Evolutionary conservation across 2,329 filamentous ascomycete genomes (phyloP).

Genomic region (Purpureocillium lavendulum): DNA sequence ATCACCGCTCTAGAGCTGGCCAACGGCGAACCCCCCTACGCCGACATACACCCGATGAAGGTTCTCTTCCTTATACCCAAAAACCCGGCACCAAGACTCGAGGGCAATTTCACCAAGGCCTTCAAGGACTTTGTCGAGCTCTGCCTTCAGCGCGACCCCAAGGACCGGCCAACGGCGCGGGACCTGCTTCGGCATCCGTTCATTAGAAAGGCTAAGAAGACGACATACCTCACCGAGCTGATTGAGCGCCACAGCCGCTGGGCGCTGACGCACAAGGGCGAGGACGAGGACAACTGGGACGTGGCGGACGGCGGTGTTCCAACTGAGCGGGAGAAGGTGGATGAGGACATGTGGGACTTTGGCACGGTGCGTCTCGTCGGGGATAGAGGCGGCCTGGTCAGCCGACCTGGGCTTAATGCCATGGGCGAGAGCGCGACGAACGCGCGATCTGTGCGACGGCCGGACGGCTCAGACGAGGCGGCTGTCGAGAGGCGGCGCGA

Average conservation of each 20-base stretch:
- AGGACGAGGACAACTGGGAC: conserved; percentile 54
- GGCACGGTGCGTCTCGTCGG: conserved; percentile 83
- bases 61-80: conserved; percentile 95
- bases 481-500: conserved; percentile 44
- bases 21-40: conserved; percentile 86
- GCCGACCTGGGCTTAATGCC: conserved; percentile 51
- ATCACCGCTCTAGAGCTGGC: conserved; percentile 91
- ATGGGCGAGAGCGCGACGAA: conserved; percentile 81
- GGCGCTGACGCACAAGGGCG: conserved; percentile 70
- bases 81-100: conserved; percentile 75
- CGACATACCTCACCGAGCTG: conserved; percentile 90
- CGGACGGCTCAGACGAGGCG: conserved; percentile 41
- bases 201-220: conserved; percentile 85
- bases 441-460: conserved; percentile 50
- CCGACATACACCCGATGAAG: conserved; percentile 98
- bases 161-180: conserved; percentile 76
- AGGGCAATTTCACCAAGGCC: conserved; percentile 71
- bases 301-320: conserved; percentile 44
- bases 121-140: conserved; percentile 81
- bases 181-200: conserved; percentile 87
- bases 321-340: conserved; percentile 45
- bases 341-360: conserved; percentile 97
- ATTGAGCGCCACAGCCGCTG: conserved; percentile 87
- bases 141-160: conserved; percentile 82
- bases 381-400: conserved; percentile 49